Percentiles rank a stretch among this genome's conserved stretches.
Conservation (phyloP, 306 rosid genomes). For the Vigna nakashimae region DNA sequence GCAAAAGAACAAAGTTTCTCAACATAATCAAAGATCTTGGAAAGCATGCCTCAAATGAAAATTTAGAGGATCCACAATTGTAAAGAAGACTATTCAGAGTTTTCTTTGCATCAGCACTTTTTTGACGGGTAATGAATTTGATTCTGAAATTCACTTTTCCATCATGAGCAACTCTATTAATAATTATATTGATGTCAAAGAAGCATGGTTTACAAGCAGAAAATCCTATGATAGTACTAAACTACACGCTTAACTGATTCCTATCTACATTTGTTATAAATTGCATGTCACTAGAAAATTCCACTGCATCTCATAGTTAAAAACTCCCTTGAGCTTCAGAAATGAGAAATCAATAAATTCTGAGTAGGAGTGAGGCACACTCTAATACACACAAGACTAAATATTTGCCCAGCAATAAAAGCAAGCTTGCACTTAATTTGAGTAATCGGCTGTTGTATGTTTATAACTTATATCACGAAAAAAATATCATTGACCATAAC, state of each 20-base stretch:
- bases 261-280: constrained; percentile 3
- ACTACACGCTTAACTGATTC: constrained; percentile 16
- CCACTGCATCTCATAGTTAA: not conserved
- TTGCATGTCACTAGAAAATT: not conserved
- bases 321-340: constrained; percentile 15
- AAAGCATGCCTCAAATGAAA: constrained; percentile 57
- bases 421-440: not conserved
- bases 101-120: constrained; percentile 88
- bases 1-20: constrained; percentile 32
- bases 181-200: constrained; percentile 32
- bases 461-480: not conserved
- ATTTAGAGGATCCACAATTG: constrained; percentile 63
- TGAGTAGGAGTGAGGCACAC: not conserved
- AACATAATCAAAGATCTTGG: constrained; percentile 14
- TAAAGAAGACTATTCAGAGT: constrained; percentile 78
- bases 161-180: constrained; percentile 40
- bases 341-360: constrained; percentile 35
- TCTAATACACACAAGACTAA: not conserved
- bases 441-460: not conserved
- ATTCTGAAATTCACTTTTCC: constrained; percentile 62
- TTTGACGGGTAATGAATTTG: constrained; percentile 70
- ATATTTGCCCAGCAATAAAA: constrained; percentile 3
- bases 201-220: constrained; percentile 12
- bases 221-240: not conserved
- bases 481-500: constrained; percentile 1